Evolutionary conservation across 192 early-diverging fungal genomes (phyloP).

Genomic region (Spizellomyces punctatus): DNA sequence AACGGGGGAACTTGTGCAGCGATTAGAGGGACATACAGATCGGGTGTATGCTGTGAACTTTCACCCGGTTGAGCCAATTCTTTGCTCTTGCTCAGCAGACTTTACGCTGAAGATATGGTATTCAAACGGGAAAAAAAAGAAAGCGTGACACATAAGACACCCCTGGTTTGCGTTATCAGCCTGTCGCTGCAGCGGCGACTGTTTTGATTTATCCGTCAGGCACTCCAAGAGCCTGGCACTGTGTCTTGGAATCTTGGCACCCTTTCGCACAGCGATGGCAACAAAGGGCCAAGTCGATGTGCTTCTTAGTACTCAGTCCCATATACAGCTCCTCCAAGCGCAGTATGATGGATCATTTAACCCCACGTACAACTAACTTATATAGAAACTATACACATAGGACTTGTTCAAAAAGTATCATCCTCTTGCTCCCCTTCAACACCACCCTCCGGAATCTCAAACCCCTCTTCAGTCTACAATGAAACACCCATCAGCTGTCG

Average conservation of each 20-base stretch:
- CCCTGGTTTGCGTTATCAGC: too few species aligned
- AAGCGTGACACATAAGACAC: constrained; percentile 8
- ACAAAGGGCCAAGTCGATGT: too few species aligned
- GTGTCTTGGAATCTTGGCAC: too few species aligned
- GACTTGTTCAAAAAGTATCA: neutral
- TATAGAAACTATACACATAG: too few species aligned
- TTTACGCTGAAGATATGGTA: constrained; percentile 79
- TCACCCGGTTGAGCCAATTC: constrained; percentile 82
- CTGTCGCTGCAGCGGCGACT: too few species aligned
- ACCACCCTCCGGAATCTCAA: constrained; percentile 68
- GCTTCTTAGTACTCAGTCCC: too few species aligned
- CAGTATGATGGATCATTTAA: too few species aligned
- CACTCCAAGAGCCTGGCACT: too few species aligned
- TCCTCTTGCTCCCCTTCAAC: neutral
- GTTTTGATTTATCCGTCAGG: too few species aligned
- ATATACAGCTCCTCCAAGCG: too few species aligned
- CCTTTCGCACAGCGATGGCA: too few species aligned
- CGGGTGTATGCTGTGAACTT: constrained; percentile 91
- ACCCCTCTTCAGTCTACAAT: constrained; percentile 70
- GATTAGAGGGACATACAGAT: constrained; percentile 90
- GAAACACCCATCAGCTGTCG: neutral
- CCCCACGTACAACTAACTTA: too few species aligned
- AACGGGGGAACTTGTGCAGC: constrained; percentile 58
- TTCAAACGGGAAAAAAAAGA: constrained; percentile 38
- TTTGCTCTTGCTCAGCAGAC: constrained; percentile 85